A percentile compares a stretch with the other conserved stretches of the same genome.
Evolutionary conservation across 2,329 filamentous ascomycete species (phyloP).

Genomic region (Rhexocercosporidium sp.): DNA sequence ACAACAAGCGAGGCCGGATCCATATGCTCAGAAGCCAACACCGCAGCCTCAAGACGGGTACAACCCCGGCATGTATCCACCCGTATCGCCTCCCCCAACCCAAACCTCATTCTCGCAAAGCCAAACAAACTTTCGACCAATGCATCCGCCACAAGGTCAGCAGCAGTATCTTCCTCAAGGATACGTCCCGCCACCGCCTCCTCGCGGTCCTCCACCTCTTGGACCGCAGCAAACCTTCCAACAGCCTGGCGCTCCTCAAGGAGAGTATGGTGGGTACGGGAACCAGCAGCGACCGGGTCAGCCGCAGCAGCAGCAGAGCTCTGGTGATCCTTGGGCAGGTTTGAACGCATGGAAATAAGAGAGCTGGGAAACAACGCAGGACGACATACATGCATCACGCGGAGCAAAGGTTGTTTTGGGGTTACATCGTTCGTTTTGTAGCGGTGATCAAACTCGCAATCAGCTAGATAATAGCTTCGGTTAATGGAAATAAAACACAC

Average conservation of each 20-base stretch:
- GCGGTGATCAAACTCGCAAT: neutral
- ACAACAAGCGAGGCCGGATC: slow-evolving; percentile 40
- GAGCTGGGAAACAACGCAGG: neutral
- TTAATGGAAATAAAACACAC: neutral
- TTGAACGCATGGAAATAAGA: slow-evolving; percentile 46
- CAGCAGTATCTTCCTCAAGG: slow-evolving; percentile 60
- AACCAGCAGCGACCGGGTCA: slow-evolving; percentile 45
- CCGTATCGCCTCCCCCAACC: slow-evolving; percentile 66
- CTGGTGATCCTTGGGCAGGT: slow-evolving; percentile 71
- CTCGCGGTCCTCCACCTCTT: slow-evolving; percentile 64
- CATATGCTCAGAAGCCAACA: slow-evolving; percentile 55
- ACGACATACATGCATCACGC: slow-evolving; percentile 21
- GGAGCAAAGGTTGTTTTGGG: slow-evolving; percentile 21
- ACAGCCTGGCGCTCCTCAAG: slow-evolving; percentile 49
- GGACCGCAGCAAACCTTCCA: slow-evolving; percentile 57
- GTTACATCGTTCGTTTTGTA: neutral
- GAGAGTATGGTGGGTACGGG: slow-evolving; percentile 59
- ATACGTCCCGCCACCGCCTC: slow-evolving; percentile 71
- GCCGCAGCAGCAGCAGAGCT: slow-evolving; percentile 36
- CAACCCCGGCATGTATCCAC: slow-evolving; percentile 46
- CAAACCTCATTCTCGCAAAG: slow-evolving; percentile 49
- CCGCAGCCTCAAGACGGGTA: slow-evolving; percentile 56
- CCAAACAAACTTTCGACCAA: slow-evolving; percentile 37
- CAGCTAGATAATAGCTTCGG: slow-evolving; percentile 4
- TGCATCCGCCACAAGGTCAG: slow-evolving; percentile 43